phyloP scores from a whole-genome alignment of 1,139 yeast species.

The Debaryomyces udenii region DNA sequence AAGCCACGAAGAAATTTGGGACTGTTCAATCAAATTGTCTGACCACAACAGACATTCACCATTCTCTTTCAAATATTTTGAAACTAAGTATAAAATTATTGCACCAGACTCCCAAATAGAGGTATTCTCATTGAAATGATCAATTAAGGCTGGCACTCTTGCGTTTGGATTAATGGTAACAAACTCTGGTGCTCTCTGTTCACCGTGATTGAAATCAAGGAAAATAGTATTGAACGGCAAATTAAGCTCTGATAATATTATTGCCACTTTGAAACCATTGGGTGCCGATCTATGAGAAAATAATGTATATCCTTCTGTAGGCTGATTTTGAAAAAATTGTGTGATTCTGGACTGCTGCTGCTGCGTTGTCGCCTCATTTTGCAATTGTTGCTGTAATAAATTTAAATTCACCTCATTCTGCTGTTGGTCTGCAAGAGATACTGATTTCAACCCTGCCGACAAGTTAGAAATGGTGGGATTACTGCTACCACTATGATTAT shows the following conservation, averaged over 20 bases:
- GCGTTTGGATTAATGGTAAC: slow-evolving; percentile 93
- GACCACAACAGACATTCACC: slow-evolving; percentile 84
- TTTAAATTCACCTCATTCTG: slow-evolving; percentile 45
- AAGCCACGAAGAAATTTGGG: slow-evolving; percentile 87
- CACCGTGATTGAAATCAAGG: slow-evolving; percentile 85
- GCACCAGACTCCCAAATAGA: slow-evolving; percentile 96
- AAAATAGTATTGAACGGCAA: slow-evolving; percentile 80
- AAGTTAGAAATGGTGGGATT: slow-evolving; percentile 44
- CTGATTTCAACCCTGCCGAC: slow-evolving; percentile 54
- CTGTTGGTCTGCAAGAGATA: slow-evolving; percentile 44
- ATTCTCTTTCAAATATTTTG: slow-evolving; percentile 66
- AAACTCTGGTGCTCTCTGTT: slow-evolving; percentile 91
- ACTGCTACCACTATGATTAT: slow-evolving; percentile 14
- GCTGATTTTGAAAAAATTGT: slow-evolving; percentile 75
- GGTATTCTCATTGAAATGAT: slow-evolving; percentile 77
- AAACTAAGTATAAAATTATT: slow-evolving; percentile 74
- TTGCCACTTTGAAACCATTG: slow-evolving; percentile 95
- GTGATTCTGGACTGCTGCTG: slow-evolving; percentile 62
- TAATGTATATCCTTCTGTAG: slow-evolving; percentile 81
- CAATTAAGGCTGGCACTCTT: slow-evolving; percentile 90
- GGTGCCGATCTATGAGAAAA: slow-evolving; percentile 95
- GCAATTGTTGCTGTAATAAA: slow-evolving; percentile 44
- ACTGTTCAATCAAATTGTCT: slow-evolving; percentile 75
- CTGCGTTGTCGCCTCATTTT: slow-evolving; percentile 40
- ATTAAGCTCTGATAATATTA: slow-evolving; percentile 81